Evolutionary conservation across 805 yeast genomes (phyloP).

Genomic region (Candida sphagnicola): DNA sequence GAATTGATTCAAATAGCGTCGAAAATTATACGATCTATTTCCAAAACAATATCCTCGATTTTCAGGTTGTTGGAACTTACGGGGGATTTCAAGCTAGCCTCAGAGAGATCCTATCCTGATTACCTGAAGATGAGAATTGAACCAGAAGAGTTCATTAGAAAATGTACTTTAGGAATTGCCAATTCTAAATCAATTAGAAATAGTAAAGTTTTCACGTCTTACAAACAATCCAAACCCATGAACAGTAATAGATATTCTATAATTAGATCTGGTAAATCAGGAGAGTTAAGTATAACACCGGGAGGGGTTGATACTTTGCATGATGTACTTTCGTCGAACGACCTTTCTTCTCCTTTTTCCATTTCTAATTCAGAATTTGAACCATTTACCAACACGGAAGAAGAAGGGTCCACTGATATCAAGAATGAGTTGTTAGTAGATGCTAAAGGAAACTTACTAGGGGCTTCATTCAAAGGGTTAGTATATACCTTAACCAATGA

Average conservation of each 20-base stretch:
- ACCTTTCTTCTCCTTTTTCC: conserved; percentile 27
- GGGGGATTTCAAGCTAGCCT: conserved; percentile 59
- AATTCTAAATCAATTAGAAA: conserved; percentile 21
- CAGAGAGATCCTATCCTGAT: conserved; percentile 63
- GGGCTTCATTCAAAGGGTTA: conserved; percentile 69
- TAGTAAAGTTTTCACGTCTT: conserved; percentile 1
- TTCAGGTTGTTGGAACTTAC: conserved; percentile 48
- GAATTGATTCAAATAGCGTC: conserved; percentile 57
- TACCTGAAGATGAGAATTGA: conserved; percentile 53
- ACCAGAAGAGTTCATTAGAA: conserved; percentile 56
- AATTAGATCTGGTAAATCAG: conserved; percentile 48
- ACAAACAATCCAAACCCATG: conserved; percentile 17
- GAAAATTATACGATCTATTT: conserved; percentile 53
- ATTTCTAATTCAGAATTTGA: conserved; percentile 33
- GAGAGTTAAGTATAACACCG: conserved; percentile 42
- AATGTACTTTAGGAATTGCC: conserved; percentile 60
- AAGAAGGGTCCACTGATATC: conserved; percentile 10
- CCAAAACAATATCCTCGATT: conserved; percentile 47
- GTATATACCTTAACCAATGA: conserved; percentile 68
- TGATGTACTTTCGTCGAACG: conserved; percentile 22
- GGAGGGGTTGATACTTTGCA: conserved; percentile 46
- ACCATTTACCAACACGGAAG: conserved; percentile 22
- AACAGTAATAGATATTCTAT: conserved; percentile 44
- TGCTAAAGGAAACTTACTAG: conserved; percentile 50
- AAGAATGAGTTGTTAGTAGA: conserved; percentile 50